Conservation (phyloP, 805 yeast genomes). For the Myxozyma vanderwaltii region DNA sequence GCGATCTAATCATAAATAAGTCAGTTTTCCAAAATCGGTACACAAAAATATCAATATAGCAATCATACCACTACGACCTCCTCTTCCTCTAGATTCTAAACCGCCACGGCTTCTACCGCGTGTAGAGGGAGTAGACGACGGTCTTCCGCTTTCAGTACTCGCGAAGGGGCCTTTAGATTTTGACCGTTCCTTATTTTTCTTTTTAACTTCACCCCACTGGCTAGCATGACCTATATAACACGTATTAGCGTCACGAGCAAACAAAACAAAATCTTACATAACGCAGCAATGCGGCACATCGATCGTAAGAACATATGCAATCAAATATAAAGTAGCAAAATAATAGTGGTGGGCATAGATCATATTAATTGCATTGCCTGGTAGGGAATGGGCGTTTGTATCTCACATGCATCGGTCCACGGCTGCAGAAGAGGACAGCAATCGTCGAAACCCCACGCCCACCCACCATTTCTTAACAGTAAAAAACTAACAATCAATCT, state of each 20-base stretch:
- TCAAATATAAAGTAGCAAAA: too few relatives aligned
- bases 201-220: slow-evolving; percentile 92
- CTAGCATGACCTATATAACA: slow-evolving; percentile 66
- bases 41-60: background rate
- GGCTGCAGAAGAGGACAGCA: too few relatives aligned
- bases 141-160: slow-evolving; percentile 10
- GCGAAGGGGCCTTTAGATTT: slow-evolving; percentile 33
- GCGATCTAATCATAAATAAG: slow-evolving; percentile 20
- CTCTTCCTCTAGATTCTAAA: slow-evolving; percentile 27
- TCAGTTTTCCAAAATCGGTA: background rate
- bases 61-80: slow-evolving; percentile 27
- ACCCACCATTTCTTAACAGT: too few relatives aligned
- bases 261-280: background rate
- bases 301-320: too few relatives aligned
- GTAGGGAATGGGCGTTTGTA: too few relatives aligned
- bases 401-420: too few relatives aligned
- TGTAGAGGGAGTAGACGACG: slow-evolving; percentile 14
- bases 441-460: background rate
- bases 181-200: slow-evolving; percentile 43
- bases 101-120: slow-evolving; percentile 34
- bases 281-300: too few relatives aligned
- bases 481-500: background rate
- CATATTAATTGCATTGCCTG: too few relatives aligned
- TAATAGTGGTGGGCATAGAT: too few relatives aligned
- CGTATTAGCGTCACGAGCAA: background rate